Conservation (phyloP, 495 filamentous ascomycete genomes). For the Trichocladium uniseriatum region DNA sequence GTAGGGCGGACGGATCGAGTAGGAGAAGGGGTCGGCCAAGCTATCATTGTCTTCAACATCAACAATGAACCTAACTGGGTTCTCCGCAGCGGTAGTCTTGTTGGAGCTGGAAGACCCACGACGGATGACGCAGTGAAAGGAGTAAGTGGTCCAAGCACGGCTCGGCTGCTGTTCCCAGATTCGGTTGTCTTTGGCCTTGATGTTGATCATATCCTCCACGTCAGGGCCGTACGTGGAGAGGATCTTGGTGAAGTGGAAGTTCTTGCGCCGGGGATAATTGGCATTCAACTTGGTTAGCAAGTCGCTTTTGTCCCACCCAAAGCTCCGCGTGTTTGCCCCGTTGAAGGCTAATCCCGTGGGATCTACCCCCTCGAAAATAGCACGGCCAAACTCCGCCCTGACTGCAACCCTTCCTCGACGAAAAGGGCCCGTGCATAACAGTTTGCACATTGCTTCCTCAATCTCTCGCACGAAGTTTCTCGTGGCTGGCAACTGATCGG, state of each 20-base stretch:
- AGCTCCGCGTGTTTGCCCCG: neutral
- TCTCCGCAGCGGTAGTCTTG: neutral
- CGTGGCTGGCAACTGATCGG: neutral
- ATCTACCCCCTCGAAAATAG: conserved; percentile 22
- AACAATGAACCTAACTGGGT: conserved; percentile 31
- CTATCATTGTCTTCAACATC: conserved; percentile 42
- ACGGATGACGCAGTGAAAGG: conserved; percentile 37
- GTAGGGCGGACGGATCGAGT: conserved; percentile 14
- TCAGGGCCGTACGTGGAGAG: conserved; percentile 31
- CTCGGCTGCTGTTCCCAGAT: conserved; percentile 13
- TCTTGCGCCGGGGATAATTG: conserved; percentile 1
- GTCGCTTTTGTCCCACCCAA: conserved; percentile 14
- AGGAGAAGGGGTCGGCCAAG: conserved; percentile 14
- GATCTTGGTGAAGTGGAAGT: conserved; percentile 34
- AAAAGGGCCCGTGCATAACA: conserved; percentile 11
- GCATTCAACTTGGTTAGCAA: conserved; percentile 19
- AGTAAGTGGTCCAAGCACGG: conserved; percentile 36
- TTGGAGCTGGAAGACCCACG: neutral
- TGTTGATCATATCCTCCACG: conserved; percentile 26
- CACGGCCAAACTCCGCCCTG: conserved; percentile 36
- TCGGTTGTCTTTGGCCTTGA: conserved; percentile 12
- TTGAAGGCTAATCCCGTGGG: conserved; percentile 15
- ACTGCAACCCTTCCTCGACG: conserved; percentile 28
- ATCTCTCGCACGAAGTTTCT: conserved; percentile 5
- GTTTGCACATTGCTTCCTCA: conserved; percentile 4